Conservation (phyloP, 2,329 filamentous ascomycete species). For the Penicillium sp. region DNA sequence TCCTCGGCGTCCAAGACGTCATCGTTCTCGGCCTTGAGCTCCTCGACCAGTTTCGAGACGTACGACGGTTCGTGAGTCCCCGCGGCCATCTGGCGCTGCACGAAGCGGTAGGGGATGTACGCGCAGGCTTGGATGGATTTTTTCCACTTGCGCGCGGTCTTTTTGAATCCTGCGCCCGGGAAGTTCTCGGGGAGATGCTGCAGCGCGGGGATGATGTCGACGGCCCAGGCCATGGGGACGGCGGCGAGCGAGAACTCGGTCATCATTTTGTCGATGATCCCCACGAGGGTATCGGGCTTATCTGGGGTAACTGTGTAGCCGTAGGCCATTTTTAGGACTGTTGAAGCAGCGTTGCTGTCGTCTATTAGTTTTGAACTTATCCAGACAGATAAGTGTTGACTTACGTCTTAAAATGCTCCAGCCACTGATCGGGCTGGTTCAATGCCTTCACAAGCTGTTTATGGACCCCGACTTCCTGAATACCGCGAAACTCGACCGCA, state of each 20-base stretch:
- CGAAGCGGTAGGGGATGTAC: slow-evolving; percentile 51
- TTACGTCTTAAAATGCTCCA: slow-evolving; percentile 47
- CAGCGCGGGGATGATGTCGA: slow-evolving; percentile 50
- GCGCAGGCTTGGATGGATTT: slow-evolving; percentile 35
- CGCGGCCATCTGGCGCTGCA: slow-evolving; percentile 48
- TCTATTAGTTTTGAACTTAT: background rate
- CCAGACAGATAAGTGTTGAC: background rate
- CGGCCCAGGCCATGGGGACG: slow-evolving; percentile 50
- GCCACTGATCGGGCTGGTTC: slow-evolving; percentile 44
- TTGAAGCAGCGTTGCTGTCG: slow-evolving; percentile 40
- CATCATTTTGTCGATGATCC: slow-evolving; percentile 47
- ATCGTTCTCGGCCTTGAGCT: slow-evolving; percentile 2
- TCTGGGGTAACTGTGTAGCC: slow-evolving; percentile 34
- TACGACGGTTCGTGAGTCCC: slow-evolving; percentile 32
- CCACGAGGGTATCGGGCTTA: slow-evolving; percentile 40
- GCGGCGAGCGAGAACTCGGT: slow-evolving; percentile 47
- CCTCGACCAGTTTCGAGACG: slow-evolving; percentile 11
- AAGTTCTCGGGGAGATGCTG: slow-evolving; percentile 49
- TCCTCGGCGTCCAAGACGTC: background rate
- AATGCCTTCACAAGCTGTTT: slow-evolving; percentile 50
- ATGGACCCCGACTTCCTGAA: slow-evolving; percentile 51
- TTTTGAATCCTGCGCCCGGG: slow-evolving; percentile 53
- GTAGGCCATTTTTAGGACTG: slow-evolving; percentile 50
- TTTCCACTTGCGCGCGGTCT: slow-evolving; percentile 43
- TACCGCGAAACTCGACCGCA: slow-evolving; percentile 43